A percentile compares a stretch with the other conserved stretches of the same genome.
phyloP scores from a whole-genome alignment of 177 flowering plant genomes.

The Tripterygium wilfordii region DNA sequence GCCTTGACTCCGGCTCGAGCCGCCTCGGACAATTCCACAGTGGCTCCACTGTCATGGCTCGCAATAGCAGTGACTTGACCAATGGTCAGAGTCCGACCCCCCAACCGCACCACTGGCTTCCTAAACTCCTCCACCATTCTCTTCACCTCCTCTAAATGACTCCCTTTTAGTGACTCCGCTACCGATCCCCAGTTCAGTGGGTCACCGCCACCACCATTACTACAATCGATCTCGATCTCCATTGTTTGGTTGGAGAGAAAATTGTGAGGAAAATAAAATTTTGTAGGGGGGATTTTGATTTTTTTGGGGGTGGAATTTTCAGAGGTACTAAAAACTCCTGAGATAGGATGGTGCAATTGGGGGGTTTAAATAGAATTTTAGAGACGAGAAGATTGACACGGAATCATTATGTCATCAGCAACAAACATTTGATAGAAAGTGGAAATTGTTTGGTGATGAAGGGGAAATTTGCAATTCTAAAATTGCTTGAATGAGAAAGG shows the following conservation, averaged over 20 bases:
- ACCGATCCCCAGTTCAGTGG: slow-evolving; percentile 43
- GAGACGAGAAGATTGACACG: too few species aligned
- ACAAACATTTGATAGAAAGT: too few species aligned
- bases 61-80: slow-evolving; percentile 50
- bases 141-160: slow-evolving; percentile 55
- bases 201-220: slow-evolving; percentile 17
- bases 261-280: too few species aligned
- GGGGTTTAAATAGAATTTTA: slow-evolving; percentile 21
- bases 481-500: too few species aligned
- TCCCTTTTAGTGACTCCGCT: slow-evolving; percentile 44
- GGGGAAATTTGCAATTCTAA: too few species aligned
- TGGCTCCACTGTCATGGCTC: slow-evolving; percentile 11
- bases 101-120: slow-evolving; percentile 26
- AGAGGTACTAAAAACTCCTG: not conserved
- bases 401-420: too few species aligned
- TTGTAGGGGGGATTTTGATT: too few species aligned
- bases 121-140: slow-evolving; percentile 41
- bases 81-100: slow-evolving; percentile 40
- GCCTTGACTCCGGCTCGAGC: slow-evolving; percentile 43
- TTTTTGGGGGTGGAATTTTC: slow-evolving; percentile 1
- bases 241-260: too few species aligned
- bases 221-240: too few species aligned
- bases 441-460: too few species aligned
- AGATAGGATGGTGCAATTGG: not conserved
- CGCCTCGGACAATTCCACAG: slow-evolving; percentile 42